phyloP scores from a whole-genome alignment of 768 basidiomycete genomes.

The Mycena vulgaris region DNA sequence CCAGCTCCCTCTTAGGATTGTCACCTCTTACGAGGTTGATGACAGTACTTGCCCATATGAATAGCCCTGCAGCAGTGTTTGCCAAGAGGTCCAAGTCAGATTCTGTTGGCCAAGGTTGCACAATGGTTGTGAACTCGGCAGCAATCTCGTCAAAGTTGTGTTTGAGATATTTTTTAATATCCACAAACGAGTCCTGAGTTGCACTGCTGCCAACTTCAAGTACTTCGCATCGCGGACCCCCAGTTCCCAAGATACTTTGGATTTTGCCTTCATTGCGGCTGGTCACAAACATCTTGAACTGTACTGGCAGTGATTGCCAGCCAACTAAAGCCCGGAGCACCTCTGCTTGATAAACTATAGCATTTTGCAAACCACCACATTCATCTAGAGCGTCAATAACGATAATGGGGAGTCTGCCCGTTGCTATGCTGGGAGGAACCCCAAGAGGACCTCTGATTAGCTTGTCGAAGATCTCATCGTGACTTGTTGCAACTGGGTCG shows the following conservation, averaged over 20 bases:
- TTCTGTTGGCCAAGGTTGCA: slow-evolving; percentile 8
- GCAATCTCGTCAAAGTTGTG: background rate
- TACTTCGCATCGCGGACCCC: background rate
- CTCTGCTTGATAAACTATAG: too few relatives aligned
- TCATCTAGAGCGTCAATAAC: slow-evolving; percentile 27
- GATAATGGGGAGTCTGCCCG: background rate
- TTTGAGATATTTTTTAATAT: background rate
- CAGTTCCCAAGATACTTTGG: slow-evolving; percentile 3
- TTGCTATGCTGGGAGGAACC: too few relatives aligned
- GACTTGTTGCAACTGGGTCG: background rate
- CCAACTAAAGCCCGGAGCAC: too few relatives aligned
- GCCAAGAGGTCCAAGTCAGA: background rate
- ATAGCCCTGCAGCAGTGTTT: slow-evolving; percentile 16
- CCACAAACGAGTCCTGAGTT: background rate
- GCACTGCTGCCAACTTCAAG: slow-evolving; percentile 9
- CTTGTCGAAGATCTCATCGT: slow-evolving; percentile 18
- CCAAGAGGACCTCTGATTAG: background rate
- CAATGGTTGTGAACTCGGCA: background rate
- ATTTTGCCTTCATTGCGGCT: background rate
- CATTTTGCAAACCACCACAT: slow-evolving; percentile 1
- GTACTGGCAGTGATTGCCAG: too few relatives aligned
- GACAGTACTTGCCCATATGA: slow-evolving; percentile 23
- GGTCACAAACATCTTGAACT: background rate
- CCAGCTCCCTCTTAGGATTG: slow-evolving; percentile 2
- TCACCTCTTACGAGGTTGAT: slow-evolving; percentile 9